Evolutionary conservation across 495 filamentous ascomycete species (phyloP).

Genomic region (Sphaerosporella brunnea): DNA sequence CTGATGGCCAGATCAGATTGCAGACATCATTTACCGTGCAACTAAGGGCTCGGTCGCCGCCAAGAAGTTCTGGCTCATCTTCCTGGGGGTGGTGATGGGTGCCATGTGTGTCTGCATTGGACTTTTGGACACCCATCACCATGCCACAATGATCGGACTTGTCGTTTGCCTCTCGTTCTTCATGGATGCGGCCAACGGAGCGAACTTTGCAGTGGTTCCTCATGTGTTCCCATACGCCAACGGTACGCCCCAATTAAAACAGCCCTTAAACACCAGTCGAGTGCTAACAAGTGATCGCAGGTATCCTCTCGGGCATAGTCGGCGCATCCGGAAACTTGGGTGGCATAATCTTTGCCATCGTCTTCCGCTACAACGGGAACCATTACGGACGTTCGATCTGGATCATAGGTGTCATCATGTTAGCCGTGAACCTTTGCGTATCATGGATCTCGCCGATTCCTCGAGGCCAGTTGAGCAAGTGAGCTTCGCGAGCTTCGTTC

Average conservation of each 20-base stretch:
- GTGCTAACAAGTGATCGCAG: slow-evolving; percentile 19
- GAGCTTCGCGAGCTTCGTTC: too few species aligned
- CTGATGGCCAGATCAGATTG: too few species aligned
- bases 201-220: slow-evolving; percentile 69
- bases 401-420: slow-evolving; percentile 64
- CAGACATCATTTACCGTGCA: slow-evolving; percentile 51
- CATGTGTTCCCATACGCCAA: slow-evolving; percentile 66
- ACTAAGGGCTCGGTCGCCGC: slow-evolving; percentile 44
- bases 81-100: slow-evolving; percentile 46
- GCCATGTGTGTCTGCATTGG: slow-evolving; percentile 56
- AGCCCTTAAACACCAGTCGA: not conserved
- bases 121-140: slow-evolving; percentile 37
- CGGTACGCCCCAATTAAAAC: slow-evolving; percentile 30
- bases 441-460: slow-evolving; percentile 59
- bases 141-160: slow-evolving; percentile 58
- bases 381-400: slow-evolving; percentile 54
- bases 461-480: slow-evolving; percentile 28
- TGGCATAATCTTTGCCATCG: slow-evolving; percentile 67
- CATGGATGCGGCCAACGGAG: slow-evolving; percentile 68
- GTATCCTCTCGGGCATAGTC: slow-evolving; percentile 56
- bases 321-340: slow-evolving; percentile 72
- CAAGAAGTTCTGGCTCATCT: slow-evolving; percentile 57
- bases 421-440: slow-evolving; percentile 47
- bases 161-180: slow-evolving; percentile 60
- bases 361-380: slow-evolving; percentile 58